Conservation (phyloP, 2,329 filamentous ascomycete species). For the Pezicula neosporulosa region DNA sequence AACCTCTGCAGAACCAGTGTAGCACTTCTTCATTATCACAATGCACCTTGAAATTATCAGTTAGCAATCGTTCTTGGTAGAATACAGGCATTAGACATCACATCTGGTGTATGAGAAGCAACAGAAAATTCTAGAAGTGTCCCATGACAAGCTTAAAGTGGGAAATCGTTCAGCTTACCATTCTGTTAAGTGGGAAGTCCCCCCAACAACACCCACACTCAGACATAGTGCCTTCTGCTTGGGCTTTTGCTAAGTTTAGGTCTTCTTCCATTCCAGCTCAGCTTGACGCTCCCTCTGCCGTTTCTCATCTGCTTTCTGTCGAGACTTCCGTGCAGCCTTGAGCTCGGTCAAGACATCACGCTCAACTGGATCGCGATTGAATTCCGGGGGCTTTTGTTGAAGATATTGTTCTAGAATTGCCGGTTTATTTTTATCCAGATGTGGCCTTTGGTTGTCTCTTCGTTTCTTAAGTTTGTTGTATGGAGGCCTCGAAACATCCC, state of each 20-base stretch:
- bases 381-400: not conserved
- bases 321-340: slow-evolving; percentile 31
- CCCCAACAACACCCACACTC: slow-evolving; percentile 75
- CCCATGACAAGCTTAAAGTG: too few relatives aligned
- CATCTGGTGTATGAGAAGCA: too few relatives aligned
- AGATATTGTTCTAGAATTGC: slow-evolving; percentile 7
- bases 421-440: slow-evolving; percentile 1
- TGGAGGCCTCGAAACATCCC: slow-evolving; percentile 13
- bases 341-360: slow-evolving; percentile 34
- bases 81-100: too few relatives aligned
- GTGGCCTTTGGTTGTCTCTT: slow-evolving; percentile 18
- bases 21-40: slow-evolving; percentile 52
- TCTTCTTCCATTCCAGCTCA: slow-evolving; percentile 35
- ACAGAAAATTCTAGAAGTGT: too few relatives aligned
- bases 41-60: slow-evolving; percentile 33
- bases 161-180: slow-evolving; percentile 31
- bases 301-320: slow-evolving; percentile 27
- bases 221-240: slow-evolving; percentile 46
- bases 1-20: slow-evolving; percentile 65
- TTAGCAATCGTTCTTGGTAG: too few relatives aligned
- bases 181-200: slow-evolving; percentile 61
- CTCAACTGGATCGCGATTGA: not conserved
- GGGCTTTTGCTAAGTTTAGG: slow-evolving; percentile 38
- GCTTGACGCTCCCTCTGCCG: slow-evolving; percentile 34
- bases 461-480: slow-evolving; percentile 26